These are phyloP conservation scores for Mycotypha africana DNA, from an alignment of 371 early-diverging fungal genomes.

Conservation along the genomic window DNA sequence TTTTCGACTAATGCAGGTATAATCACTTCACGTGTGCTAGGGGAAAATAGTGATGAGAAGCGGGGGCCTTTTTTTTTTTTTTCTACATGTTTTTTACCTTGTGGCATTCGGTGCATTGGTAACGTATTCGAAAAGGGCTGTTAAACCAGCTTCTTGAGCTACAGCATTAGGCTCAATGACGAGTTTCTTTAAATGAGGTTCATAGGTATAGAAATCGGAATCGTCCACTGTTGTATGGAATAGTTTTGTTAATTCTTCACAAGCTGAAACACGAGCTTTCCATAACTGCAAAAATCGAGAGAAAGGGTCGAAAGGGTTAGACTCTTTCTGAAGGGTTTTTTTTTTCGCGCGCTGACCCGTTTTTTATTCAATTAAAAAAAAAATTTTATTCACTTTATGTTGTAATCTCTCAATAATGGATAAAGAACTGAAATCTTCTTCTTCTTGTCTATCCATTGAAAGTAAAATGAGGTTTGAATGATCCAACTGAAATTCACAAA, in stretches of 20 bases:
- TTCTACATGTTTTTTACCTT: no score
- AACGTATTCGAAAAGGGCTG: conserved; percentile 70
- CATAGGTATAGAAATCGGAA: conserved; percentile 66
- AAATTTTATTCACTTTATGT: conserved; percentile 72
- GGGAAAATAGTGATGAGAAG: conserved; percentile 1
- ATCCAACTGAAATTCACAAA: no score
- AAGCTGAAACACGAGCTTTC: conserved; percentile 91
- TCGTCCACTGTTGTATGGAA: conserved; percentile 60
- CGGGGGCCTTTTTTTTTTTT: no score
- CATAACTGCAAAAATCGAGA: conserved; percentile 58
- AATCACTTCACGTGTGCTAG: conserved; percentile 63
- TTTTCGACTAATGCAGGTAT: conserved; percentile 87
- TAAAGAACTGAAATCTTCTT: conserved; percentile 66
- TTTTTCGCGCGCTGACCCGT: conserved; percentile 9
- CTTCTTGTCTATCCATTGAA: conserved; percentile 22
- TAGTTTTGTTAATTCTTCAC: conserved; percentile 72
- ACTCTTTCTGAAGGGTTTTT: conserved; percentile 2
- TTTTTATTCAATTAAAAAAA: no score
- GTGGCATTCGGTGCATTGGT: conserved; percentile 76
- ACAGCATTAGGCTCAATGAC: conserved; percentile 85
- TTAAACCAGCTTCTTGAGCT: conserved; percentile 87
- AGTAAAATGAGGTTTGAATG: no score
- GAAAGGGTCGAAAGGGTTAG: conserved; percentile 1
- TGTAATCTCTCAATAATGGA: conserved; percentile 62
- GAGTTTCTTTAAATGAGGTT: conserved; percentile 71